Base-by-base conservation (phyloP, 176 grass and related monocot genomes). In the sorghum (Sorghum bicolor) region DNA sequence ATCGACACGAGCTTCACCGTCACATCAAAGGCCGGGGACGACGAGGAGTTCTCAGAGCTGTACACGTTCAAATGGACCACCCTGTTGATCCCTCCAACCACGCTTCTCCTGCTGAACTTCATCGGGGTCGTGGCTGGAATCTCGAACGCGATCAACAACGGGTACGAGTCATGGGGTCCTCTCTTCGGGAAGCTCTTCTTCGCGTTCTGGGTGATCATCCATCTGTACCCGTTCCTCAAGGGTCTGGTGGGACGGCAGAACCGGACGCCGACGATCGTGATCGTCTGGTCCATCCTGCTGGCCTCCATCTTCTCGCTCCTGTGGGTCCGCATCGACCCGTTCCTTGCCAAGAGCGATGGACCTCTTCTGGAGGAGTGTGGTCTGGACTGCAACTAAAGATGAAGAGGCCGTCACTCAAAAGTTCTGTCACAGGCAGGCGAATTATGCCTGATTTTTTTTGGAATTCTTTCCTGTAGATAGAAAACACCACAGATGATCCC, bases 31-130 rank as follows among this genome's bases (percentile, higher is more conserved):
- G 91, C 48, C 2, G 91, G 91, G 12, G 91, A 93, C 16, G 91
- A 93, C 36, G 91, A 93, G 45, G 78, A 88, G 25, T 93, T 90
- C 77, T 93, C 91, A 5, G 91, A 93, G 58, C 82, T 93, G 6
- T 93, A 93, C 72, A 90, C 91, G 0, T 93, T 93, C 82, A 93
- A 93, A 40, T 93, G 91, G 91, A 93, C 91, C 11, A 93, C 88
- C 13, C 85, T 93, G 73, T 29, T 93, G 33, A 93, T 93, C 1
- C 82, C 88, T 30, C 91, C 91, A 3, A 93, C 91, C 3, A 90
- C 88, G 0, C 63, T 93, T n/a, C 88, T 93, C 8, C 80, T 93
- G 6, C 25, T 93, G 25, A 93, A 93, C 88, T 85, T 93, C 82
- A 90, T 93, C 5, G 88, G 91, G 0, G 91, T 93, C 8, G 85